A percentile compares a stretch with the other conserved stretches of the same genome.
These are phyloP conservation scores for Colletotrichum falcatum DNA, from an alignment of 2,329 filamentous ascomycete species.

Conservation along the genomic window DNA sequence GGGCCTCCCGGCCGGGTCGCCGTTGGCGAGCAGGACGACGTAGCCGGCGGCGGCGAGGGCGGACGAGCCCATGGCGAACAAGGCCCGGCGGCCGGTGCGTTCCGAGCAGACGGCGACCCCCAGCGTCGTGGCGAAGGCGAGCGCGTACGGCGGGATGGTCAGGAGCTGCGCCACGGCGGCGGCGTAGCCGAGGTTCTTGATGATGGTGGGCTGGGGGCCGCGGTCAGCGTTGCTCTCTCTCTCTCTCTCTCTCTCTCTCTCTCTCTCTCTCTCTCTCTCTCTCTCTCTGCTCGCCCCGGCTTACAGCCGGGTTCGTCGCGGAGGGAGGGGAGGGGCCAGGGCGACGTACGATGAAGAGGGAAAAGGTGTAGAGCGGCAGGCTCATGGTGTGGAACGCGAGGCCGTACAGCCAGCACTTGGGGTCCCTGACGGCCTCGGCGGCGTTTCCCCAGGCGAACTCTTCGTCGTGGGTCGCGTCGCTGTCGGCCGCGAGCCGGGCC, in stretches of 20 bases:
- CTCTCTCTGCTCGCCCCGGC: too few relatives aligned
- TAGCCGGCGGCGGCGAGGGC: slow-evolving; percentile 72
- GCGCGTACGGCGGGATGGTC: slow-evolving; percentile 73
- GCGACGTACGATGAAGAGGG: slow-evolving; percentile 63
- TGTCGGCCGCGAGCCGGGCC: slow-evolving; percentile 73
- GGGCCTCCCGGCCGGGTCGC: slow-evolving; percentile 58
- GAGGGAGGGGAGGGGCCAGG: too few relatives aligned
- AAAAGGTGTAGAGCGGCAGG: slow-evolving; percentile 68
- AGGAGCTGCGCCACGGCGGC: slow-evolving; percentile 67
- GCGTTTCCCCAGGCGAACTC: slow-evolving; percentile 77
- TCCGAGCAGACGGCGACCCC: slow-evolving; percentile 71
- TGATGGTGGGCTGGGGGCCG: slow-evolving; percentile 60
- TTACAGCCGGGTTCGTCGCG: too few relatives aligned
- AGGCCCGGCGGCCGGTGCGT: slow-evolving; percentile 64
- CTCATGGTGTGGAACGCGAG: slow-evolving; percentile 79
- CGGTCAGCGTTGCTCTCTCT: not conserved
- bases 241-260: too few relatives aligned
- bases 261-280: too few relatives aligned
- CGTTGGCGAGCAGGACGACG: slow-evolving; percentile 67
- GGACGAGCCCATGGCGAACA: slow-evolving; percentile 72
- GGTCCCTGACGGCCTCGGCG: slow-evolving; percentile 70
- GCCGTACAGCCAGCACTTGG: slow-evolving; percentile 80
- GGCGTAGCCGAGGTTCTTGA: slow-evolving; percentile 64
- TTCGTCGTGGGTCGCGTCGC: slow-evolving; percentile 77
- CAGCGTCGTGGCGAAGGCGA: slow-evolving; percentile 71